phyloP scores from a whole-genome alignment of 2,329 filamentous ascomycete genomes.

The Aspergillus pseudoviridinutans region DNA sequence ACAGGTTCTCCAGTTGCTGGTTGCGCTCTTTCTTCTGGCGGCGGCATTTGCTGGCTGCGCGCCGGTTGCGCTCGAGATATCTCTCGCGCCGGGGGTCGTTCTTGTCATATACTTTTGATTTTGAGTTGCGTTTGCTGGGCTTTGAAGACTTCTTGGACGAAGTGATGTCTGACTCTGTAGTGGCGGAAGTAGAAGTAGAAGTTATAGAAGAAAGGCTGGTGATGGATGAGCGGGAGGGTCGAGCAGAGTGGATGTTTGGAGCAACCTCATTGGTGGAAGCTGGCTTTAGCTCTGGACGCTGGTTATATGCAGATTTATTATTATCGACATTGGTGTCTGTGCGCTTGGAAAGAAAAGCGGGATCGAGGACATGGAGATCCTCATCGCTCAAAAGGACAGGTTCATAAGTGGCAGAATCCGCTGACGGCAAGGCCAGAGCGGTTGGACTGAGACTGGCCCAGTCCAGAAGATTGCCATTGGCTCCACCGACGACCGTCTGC shows the following conservation, averaged over 20 bases:
- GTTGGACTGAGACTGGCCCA: background rate
- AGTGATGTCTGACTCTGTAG: background rate
- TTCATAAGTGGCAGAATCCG: background rate
- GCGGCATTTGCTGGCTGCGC: background rate
- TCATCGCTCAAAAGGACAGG: background rate
- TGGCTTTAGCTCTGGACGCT: background rate
- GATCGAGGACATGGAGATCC: background rate
- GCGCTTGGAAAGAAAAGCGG: background rate
- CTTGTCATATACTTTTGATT: background rate
- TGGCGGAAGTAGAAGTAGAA: background rate
- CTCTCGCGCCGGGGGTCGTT: slow-evolving; percentile 32
- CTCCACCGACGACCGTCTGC: background rate
- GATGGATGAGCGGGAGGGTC: background rate
- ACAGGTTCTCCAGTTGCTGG: background rate
- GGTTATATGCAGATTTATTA: background rate
- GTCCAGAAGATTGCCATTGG: background rate
- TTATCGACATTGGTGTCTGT: background rate
- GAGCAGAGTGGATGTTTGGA: background rate
- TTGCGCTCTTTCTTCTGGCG: background rate
- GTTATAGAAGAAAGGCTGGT: background rate
- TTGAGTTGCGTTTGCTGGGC: background rate
- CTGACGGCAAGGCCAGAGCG: background rate
- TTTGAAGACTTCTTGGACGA: background rate
- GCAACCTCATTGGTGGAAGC: background rate
- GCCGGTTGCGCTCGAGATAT: slow-evolving; percentile 3